These are phyloP conservation scores for Aspergillus ellipticus DNA, from an alignment of 495 filamentous ascomycete genomes.

Conservation along the genomic window DNA sequence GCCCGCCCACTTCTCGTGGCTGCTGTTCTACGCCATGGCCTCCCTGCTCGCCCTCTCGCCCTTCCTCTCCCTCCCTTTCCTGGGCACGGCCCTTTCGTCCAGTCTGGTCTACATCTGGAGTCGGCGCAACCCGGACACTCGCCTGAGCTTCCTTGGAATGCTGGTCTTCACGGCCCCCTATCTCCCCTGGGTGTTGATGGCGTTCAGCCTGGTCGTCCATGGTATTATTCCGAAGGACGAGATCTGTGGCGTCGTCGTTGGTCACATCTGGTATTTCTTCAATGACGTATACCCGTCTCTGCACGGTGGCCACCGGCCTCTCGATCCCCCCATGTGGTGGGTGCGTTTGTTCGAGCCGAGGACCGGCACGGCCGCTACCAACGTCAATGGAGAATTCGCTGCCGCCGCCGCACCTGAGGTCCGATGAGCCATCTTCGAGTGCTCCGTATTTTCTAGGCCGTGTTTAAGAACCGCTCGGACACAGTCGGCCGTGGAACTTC, in stretches of 20 bases:
- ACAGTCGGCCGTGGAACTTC: background rate
- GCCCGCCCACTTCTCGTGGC: slow-evolving; percentile 90
- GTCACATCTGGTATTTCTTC: slow-evolving; percentile 98
- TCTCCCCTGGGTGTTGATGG: slow-evolving; percentile 94
- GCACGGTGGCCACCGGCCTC: slow-evolving; percentile 75
- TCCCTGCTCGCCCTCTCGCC: slow-evolving; percentile 79
- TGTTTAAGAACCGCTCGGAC: background rate
- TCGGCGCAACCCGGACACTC: slow-evolving; percentile 85
- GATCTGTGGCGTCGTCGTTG: slow-evolving; percentile 86
- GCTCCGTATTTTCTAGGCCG: background rate
- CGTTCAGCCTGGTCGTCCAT: slow-evolving; percentile 80
- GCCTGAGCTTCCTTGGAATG: slow-evolving; percentile 85
- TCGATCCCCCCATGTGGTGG: slow-evolving; percentile 94
- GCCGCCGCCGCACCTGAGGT: slow-evolving; percentile 40
- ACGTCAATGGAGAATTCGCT: slow-evolving; percentile 35
- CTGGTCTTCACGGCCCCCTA: slow-evolving; percentile 92
- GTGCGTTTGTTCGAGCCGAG: slow-evolving; percentile 69
- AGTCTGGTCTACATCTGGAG: slow-evolving; percentile 99
- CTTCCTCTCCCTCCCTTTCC: slow-evolving; percentile 78
- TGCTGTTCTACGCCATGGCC: slow-evolving; percentile 77
- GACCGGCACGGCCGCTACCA: slow-evolving; percentile 24
- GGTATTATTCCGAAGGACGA: slow-evolving; percentile 90
- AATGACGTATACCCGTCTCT: slow-evolving; percentile 91
- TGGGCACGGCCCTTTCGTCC: slow-evolving; percentile 84
- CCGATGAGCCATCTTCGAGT: slow-evolving; percentile 22